Evolutionary conservation across 805 yeast species (phyloP).

Genomic region (Wickerhamomyces bovis): DNA sequence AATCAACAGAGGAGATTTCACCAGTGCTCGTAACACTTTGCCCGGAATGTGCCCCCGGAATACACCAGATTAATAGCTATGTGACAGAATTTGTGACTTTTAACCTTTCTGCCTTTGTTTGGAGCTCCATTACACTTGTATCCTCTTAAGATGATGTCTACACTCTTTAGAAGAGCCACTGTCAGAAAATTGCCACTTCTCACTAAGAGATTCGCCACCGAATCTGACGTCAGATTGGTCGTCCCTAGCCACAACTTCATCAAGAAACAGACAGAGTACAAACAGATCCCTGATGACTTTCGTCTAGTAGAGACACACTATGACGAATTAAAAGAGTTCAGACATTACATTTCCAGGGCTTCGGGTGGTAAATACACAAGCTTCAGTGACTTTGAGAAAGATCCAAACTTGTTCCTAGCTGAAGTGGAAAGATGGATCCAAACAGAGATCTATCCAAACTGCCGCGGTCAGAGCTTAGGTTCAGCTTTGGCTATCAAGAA

Average conservation of each 20-base stretch:
- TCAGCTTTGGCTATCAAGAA: slow-evolving; percentile 19
- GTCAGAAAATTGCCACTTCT: not conserved
- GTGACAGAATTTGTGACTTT: not conserved
- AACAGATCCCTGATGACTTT: slow-evolving; percentile 49
- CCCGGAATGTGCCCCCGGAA: not conserved
- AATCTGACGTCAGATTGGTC: slow-evolving; percentile 10
- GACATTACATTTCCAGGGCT: slow-evolving; percentile 23
- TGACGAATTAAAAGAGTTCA: slow-evolving; percentile 32
- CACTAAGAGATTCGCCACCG: slow-evolving; percentile 9
- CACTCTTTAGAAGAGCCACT: not conserved
- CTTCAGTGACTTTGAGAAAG: slow-evolving; percentile 34
- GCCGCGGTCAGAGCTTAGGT: slow-evolving; percentile 9
- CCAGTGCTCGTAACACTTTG: not conserved
- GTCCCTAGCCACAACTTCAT: slow-evolving; percentile 17
- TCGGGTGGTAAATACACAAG: slow-evolving; percentile 18
- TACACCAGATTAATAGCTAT: not conserved
- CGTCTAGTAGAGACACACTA: slow-evolving; percentile 45
- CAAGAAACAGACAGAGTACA: slow-evolving; percentile 29
- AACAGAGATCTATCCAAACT: slow-evolving; percentile 23
- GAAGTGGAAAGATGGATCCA: slow-evolving; percentile 35
- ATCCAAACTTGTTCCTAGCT: slow-evolving; percentile 33
- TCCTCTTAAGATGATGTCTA: not conserved
- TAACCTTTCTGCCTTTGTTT: not conserved
- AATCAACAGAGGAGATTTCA: not conserved
- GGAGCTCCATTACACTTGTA: too few species aligned